Base-by-base conservation (phyloP, 257 asterid genomes). In the Solanum arcanum region DNA sequence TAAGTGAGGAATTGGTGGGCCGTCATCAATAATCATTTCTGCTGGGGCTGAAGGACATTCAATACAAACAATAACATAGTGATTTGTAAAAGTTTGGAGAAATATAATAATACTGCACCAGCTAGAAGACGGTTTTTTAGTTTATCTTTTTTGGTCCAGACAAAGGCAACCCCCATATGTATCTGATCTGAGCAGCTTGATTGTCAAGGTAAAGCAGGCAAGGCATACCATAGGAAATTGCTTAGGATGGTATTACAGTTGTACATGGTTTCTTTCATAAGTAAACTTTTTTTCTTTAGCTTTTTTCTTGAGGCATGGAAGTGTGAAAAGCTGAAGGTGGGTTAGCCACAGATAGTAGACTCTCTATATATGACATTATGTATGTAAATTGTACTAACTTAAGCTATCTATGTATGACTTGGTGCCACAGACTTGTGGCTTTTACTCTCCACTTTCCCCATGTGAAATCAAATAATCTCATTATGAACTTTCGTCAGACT, bases 1-100 rank as follows among this genome's bases (percentile, higher is more conserved):
- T 97, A 86, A 94, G 92, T 23, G 98, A 97, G 94, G 99, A 91
- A 89, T 87, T 97, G 93, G 90, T 89, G 13, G 94, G 95, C 35
- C 97, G 94, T 87, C 97, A 91, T 90, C 94, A 89, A 84, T 95
- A 90, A 91, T 83, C 86, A 86, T 18, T 56, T 66, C 46, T 41
- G 23, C 42, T 14, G 74, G 74, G 39, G 76, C 60, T 83, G 86
- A 73, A 74, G 91, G 87, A 83, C 81, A 87, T 85, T 85, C 87
- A 88, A 91, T 47, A 41, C 83, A 69, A 64, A 44, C 87, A 85
- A 69, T 69, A 69, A 69, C 73, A 13, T 85, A 49, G 31, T 31
- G 70, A 9, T 52, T 85, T 72, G 80, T 85, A 69, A 70, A 64
- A 85, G 33, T 47, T 47, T 80, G 60, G 85, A 52, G 64, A 47